Base-by-base conservation (phyloP, 345 rosid species). In the Eucalyptus dawsonii region DNA sequence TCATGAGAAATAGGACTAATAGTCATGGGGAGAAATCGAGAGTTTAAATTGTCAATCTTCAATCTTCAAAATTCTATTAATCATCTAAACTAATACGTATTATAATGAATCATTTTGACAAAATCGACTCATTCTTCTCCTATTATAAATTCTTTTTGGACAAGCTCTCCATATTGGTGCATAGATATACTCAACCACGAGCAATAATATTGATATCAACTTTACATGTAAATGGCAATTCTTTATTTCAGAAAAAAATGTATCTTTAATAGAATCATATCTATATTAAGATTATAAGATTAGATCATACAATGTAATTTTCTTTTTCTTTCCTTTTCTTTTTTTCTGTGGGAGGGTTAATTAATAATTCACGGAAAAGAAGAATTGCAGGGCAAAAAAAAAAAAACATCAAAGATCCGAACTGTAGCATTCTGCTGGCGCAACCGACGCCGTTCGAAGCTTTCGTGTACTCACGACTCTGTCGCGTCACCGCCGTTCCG, bases 21-120 rank as follows among this genome's bases (percentile, higher is more conserved):
- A 65, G 3, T 65, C 16, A 60, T 60, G 15, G 16, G n/a, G 31
- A 60, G 17, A 14, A 62, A 62, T 29, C 5, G 17, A 62, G 13
- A 62, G 31, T 27, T 12, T 15, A n/a, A 8, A n/a, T 65, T n/a
- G 21, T n/a, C 21, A n/a, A n/a, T n/a, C n/a, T n/a, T 14, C 21
- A 8, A 15, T n/a, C 19, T n/a, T 14, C 21, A 65, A 65, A 65
- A 65, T 7, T 15, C 76, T 15, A 14, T 19, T 65, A n/a, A 65
- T 29, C 37, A n/a, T 65, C 19, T 65, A n/a, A 65, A 65, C 19
- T 65, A 2, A 8, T 65, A 0, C 0, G 11, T n/a, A n/a, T n/a
- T 7, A n/a, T 62, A 6, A 62, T 13, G 7, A 11, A 62, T 13
- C 16, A 25, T 60, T 60, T 27, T 60, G 31, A 65, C 15, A 21